phyloP scores from a whole-genome alignment of 2,329 filamentous ascomycete species.

The Cytospora paraplurivora region DNA sequence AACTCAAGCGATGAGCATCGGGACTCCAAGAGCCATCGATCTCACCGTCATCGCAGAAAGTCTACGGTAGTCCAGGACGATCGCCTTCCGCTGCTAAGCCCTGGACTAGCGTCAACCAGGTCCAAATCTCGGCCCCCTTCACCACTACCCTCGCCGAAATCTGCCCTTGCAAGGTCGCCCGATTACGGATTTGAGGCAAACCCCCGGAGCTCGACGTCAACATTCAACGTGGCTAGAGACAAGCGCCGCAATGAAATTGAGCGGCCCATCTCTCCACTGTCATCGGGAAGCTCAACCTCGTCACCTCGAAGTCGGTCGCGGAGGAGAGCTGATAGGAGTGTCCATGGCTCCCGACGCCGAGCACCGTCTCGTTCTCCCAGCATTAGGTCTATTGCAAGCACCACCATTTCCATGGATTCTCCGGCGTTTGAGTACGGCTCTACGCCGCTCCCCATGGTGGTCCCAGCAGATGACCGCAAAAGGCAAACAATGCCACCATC shows the following conservation, averaged over 20 bases:
- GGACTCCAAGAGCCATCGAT: constrained; percentile 35
- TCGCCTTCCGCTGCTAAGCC: constrained; percentile 30
- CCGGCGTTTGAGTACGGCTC: background rate
- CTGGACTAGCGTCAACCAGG: constrained; percentile 29
- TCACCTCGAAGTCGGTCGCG: constrained; percentile 32
- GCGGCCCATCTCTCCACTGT: constrained; percentile 34
- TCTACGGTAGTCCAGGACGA: constrained; percentile 43
- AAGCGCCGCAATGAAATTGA: constrained; percentile 29
- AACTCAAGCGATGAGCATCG: constrained; percentile 45
- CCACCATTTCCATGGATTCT: constrained; percentile 24
- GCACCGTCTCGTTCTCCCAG: constrained; percentile 36
- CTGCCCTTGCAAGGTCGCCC: constrained; percentile 25
- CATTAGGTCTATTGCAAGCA: constrained; percentile 32
- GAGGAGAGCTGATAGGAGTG: constrained; percentile 3
- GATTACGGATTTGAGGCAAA: constrained; percentile 6
- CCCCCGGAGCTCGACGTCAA: constrained; percentile 15
- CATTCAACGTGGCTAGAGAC: constrained; percentile 22
- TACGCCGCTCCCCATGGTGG: constrained; percentile 13
- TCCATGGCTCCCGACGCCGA: constrained; percentile 23
- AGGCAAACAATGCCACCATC: constrained; percentile 31
- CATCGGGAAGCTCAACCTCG: constrained; percentile 35
- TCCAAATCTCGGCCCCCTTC: constrained; percentile 42
- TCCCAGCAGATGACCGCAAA: constrained; percentile 32
- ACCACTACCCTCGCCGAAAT: constrained; percentile 39
- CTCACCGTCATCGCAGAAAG: constrained; percentile 38